Conservation (phyloP, 192 early-diverging fungal species). For the Rhizoclosmatium sp. region DNA sequence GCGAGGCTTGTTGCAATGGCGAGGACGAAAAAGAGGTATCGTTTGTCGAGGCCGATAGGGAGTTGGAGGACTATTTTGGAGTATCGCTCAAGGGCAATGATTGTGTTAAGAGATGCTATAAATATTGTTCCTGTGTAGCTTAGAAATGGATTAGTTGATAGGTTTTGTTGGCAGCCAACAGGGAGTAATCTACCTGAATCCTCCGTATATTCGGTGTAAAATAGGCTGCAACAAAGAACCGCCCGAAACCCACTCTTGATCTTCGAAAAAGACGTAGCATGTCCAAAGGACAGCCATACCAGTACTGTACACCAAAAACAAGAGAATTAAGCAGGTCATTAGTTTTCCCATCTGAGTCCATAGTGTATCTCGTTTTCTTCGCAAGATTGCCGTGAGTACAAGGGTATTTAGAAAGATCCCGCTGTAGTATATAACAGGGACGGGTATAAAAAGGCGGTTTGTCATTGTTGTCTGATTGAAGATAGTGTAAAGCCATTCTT, state of each 20-base stretch:
- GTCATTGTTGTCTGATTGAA: too few species aligned
- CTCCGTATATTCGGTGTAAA: not conserved
- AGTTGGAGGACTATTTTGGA: not conserved
- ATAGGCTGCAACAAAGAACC: not conserved
- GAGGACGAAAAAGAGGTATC: not conserved
- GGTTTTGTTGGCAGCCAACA: not conserved
- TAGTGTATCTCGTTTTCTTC: not conserved
- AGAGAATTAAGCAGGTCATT: not conserved
- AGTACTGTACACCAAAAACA: not conserved
- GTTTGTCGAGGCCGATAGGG: not conserved
- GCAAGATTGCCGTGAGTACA: not conserved
- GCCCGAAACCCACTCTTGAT: not conserved
- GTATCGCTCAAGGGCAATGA: not conserved
- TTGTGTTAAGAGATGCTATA: not conserved
- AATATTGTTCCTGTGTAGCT: not conserved
- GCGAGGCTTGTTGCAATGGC: not conserved
- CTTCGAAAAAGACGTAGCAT: not conserved
- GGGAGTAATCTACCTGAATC: not conserved
- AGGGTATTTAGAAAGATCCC: not conserved
- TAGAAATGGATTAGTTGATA: not conserved
- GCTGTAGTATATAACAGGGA: not conserved
- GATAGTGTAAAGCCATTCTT: too few species aligned
- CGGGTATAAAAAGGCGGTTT: not conserved
- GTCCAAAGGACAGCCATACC: not conserved
- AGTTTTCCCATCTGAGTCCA: not conserved